Evolutionary conservation across 1,284 basidiomycete species (phyloP).

Genomic region (Cryptococcus sp.): DNA sequence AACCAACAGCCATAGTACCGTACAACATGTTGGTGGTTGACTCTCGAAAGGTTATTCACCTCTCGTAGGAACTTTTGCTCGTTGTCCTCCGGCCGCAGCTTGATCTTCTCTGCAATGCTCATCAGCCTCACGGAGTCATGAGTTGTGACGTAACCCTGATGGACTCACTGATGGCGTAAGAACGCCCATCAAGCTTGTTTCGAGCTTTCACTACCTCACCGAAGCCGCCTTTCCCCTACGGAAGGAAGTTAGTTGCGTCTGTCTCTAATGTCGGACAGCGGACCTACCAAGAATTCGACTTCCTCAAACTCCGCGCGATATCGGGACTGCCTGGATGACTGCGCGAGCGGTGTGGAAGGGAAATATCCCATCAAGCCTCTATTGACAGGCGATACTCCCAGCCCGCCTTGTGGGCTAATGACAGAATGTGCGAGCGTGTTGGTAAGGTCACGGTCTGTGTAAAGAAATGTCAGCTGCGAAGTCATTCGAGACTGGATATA

Average conservation of each 20-base stretch:
- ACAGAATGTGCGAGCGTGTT: constrained; percentile 3
- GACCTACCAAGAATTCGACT: constrained; percentile 51
- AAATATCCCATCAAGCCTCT: constrained; percentile 30
- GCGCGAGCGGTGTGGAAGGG: constrained; percentile 18
- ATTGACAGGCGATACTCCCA: constrained; percentile 36
- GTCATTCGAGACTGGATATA: not conserved
- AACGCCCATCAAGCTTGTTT: constrained; percentile 65
- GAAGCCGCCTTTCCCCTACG: constrained; percentile 85
- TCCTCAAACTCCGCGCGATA: constrained; percentile 54
- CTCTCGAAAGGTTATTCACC: constrained; percentile 81
- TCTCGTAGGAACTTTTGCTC: constrained; percentile 89
- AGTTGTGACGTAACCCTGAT: constrained; percentile 61
- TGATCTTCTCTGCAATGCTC: constrained; percentile 74
- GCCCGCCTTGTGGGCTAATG: constrained; percentile 20
- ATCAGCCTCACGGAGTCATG: constrained; percentile 35
- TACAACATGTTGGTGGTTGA: constrained; percentile 88
- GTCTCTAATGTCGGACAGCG: not conserved
- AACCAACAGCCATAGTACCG: constrained; percentile 63
- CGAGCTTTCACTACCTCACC: constrained; percentile 91
- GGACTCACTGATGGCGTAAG: constrained; percentile 54
- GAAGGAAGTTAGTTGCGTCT: not conserved
- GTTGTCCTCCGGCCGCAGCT: constrained; percentile 72
- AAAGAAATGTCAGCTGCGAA: not conserved
- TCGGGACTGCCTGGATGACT: constrained; percentile 35
- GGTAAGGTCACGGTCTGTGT: constrained; percentile 3